Base-by-base conservation (phyloP, 495 filamentous ascomycete species). In the Penicillium fimorum region DNA sequence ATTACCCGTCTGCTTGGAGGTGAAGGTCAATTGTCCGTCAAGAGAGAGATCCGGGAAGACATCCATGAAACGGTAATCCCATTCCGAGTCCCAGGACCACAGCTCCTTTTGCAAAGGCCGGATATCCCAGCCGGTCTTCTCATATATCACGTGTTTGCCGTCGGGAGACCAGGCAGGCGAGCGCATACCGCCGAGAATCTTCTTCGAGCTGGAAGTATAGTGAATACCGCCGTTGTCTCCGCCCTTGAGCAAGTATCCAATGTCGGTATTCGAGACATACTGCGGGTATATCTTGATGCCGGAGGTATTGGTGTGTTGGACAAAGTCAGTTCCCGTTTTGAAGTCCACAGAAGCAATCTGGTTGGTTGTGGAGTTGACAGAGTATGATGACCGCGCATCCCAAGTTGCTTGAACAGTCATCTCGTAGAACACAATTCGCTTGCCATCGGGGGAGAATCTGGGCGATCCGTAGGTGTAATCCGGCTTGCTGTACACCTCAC, bases 51-150 rank as follows among this genome's bases (percentile, higher is more conserved):
- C 60, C 1, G 69, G 69, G 60, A 70, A 72, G 9, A 72, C 69
- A 24, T 72, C 69, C 11, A 57, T 72, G 60, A 70, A 72, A n/a
- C 63, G 69, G 53, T 72, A 72, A 8, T 70, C 69, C 69, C 69
- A 72, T 24, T 68, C 63, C 1, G 35, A 10, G 40, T 72, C 63
- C 59, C 60, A 72, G 57, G 57, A 62, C 43, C 59, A 72, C 4
- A 72, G 62, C 37, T 64, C 47, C 58, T 69, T 69, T 10, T 63
- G 52, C 58, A 62, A 56, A 5, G 66, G 64, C 15, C 69, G 68
- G 10, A 61, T 43, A 8, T 49, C 47, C 61, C 63, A 68, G 25
- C 18, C 45, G 1, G 58, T 64, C 50, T 67, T 69, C 44, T 71
- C 69, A 47, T 69, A 71, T 11, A 71, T 51, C 5, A 71, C 55